Base-by-base conservation (phyloP, 1,139 yeast genomes). In the Diutina neorugosa region DNA sequence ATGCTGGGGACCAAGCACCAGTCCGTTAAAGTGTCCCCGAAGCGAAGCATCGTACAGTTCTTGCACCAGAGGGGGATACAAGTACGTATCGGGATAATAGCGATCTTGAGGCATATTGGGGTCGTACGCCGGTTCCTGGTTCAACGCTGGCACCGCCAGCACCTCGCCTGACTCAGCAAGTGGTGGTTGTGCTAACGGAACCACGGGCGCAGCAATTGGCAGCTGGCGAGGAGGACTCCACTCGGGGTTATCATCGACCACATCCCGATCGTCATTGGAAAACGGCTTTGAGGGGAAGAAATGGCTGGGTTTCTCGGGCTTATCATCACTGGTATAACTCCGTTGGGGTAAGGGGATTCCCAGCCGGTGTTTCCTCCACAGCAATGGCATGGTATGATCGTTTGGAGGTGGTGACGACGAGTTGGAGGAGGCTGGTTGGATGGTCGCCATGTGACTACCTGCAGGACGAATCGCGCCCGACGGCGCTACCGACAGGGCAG, bases 21-120 rank as follows among this genome's bases (percentile, higher is more conserved):
- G 41, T 4, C 37, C 37, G 14, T 27, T 27, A 27, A 46, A 46
- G 14, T 46, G 50, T 2, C 50, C 50, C 8, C 50, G 20, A 2
- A 46, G 16, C 14, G 41, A 27, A 3, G 19, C 50, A 18, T 46
- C 50, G 18, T 46, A 46, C 50, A 46, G 50, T 7, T 46, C 50
- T n/a, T 27, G 50, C 8, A 46, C 25, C 50, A 46, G 50, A 2
- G 50, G 41, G 0, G 50, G 50, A 18, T 46, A 46, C 23, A 46
- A 18, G 21, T 46, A 46, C 2, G 4, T 16, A 8, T 25, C 7
- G 7, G 50, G 50, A 18, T 46, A 46, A 18, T 27, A 46, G 14
- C n/a, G 21, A 12, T 46, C 50, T 8, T 46, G 50, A n/a, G 40
- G 40, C 21, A 23, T 34, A 9, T 27, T 19, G 5, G 50, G 40